Base-by-base conservation (phyloP, 2,329 filamentous ascomycete species). In the Colletotrichum sp. region DNA sequence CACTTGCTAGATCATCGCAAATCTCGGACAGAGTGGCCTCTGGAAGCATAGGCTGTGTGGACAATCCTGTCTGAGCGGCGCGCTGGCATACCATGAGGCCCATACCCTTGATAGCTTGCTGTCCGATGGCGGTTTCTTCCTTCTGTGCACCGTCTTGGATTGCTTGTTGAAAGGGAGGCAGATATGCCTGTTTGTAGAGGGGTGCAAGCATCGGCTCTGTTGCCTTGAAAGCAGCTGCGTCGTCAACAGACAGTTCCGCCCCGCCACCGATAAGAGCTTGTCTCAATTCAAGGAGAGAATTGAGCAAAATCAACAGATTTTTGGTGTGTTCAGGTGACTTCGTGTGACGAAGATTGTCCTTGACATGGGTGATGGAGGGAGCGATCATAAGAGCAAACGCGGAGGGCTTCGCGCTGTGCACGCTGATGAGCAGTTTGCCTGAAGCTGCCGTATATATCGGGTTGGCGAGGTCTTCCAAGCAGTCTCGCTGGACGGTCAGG, bases 381-480 rank as follows among this genome's bases (percentile, higher is more conserved):
- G 87, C 83, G 4, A 87, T 84, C 79, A 87, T 86, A 43, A 88
- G 81, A 9, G 86, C 83, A 78, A 92, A 92, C 1, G 89, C 86
- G 28, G 83, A 82, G 6, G 85, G 81, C 39, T 85, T 88, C 16
- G 89, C 87, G 55, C 87, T 89, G 70, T 89, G 81, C 6, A 91
- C 85, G 67, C 88, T 88, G 71, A 89, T 85, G 10, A 92, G 81
- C 9, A 92, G 83, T 52, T 89, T 86, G 7, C 90, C 90, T 10
- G 90, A 88, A 8, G 87, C 84, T 36, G 87, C 86, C 1, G 88
- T 86, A 77, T 92, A 92, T 15, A 86, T 87, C 4, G 88, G 85
- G 74, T 88, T 91, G 6, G 86, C 86, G 24, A 92, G 81, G 71
- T 92, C 90, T 32, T 88, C 86, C 16, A 87, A 84, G 72, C 90